Conservation (phyloP, 1,284 basidiomycete genomes). For the Ustilago bromivora region DNA sequence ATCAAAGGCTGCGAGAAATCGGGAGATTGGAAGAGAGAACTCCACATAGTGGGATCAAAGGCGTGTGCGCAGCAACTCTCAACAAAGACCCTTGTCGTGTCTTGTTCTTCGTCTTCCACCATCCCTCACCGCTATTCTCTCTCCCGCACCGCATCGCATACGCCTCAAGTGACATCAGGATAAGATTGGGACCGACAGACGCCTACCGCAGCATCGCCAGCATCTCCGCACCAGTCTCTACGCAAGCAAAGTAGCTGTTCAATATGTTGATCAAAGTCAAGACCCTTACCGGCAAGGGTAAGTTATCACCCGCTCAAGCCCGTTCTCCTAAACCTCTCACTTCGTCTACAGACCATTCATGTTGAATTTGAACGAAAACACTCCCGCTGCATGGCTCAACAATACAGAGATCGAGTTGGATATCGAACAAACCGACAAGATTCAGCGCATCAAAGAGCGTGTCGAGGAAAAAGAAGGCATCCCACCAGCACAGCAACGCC, state of each 20-base stretch:
- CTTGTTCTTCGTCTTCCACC: not conserved
- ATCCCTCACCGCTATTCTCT: not conserved
- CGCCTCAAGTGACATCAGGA: not conserved
- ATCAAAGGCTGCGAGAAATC: not conserved
- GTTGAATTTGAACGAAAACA: no score
- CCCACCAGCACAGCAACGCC: conserved; percentile 92
- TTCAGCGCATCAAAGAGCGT: conserved; percentile 95
- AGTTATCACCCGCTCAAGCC: conserved; percentile 36
- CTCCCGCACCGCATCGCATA: not conserved
- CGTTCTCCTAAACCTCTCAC: not conserved
- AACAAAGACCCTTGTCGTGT: conserved; percentile 2
- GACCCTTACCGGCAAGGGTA: conserved; percentile 93
- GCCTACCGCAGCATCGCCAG: not conserved
- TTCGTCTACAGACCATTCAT: not conserved
- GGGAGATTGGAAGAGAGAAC: conserved; percentile 1
- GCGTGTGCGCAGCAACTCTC: conserved; percentile 3
- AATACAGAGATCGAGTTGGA: conserved; percentile 87
- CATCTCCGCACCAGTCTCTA: not conserved
- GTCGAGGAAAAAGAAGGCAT: conserved; percentile 99
- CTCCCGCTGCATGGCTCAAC: no score
- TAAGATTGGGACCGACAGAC: not conserved
- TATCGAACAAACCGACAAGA: conserved; percentile 93
- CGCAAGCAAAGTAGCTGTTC: not conserved
- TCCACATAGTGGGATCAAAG: conserved; percentile 3
- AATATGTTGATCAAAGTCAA: conserved; percentile 71